phyloP scores from a whole-genome alignment of 2,329 filamentous ascomycete genomes.

The Lecanosticta acicola region DNA sequence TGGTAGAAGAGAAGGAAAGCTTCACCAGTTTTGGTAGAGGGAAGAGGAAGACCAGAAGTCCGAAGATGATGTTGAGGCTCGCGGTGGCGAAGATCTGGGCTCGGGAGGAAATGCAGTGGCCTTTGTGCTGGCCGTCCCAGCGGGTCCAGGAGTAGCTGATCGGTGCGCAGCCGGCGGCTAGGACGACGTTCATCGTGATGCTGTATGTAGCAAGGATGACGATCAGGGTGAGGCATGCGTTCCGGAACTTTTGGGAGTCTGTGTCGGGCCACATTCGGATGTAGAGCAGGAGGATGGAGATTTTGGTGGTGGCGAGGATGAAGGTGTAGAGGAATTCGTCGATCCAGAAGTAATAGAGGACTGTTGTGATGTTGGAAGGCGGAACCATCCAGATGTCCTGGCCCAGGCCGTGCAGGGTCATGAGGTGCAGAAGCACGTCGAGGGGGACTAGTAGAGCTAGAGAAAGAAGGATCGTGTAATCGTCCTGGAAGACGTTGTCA shows the following conservation, averaged over 20 bases:
- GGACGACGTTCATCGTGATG: slow-evolving; percentile 5
- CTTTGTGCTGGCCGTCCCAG: slow-evolving; percentile 11
- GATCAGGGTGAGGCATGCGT: slow-evolving; percentile 10
- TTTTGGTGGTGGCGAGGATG: slow-evolving; percentile 14
- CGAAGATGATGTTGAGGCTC: slow-evolving; percentile 10
- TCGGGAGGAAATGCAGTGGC: slow-evolving; percentile 7
- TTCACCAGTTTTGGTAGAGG: slow-evolving; percentile 11
- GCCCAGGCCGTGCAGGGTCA: slow-evolving; percentile 14
- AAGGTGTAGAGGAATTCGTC: slow-evolving; percentile 15
- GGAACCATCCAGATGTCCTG: slow-evolving; percentile 18
- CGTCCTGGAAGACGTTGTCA: neutral
- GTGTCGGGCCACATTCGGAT: slow-evolving; percentile 19
- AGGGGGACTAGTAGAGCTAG: slow-evolving; percentile 10
- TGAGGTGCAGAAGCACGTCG: slow-evolving; percentile 10
- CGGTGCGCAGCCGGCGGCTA: slow-evolving; percentile 15
- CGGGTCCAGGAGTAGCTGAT: slow-evolving; percentile 13
- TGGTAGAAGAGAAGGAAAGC: slow-evolving; percentile 3
- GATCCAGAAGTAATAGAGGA: slow-evolving; percentile 17
- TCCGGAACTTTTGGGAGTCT: slow-evolving; percentile 10
- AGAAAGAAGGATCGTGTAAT: slow-evolving; percentile 11
- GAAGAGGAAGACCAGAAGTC: slow-evolving; percentile 10
- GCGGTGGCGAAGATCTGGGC: slow-evolving; percentile 10
- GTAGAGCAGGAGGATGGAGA: slow-evolving; percentile 17
- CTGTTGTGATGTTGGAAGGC: slow-evolving; percentile 9
- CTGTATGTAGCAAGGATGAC: slow-evolving; percentile 5